Percentiles rank a stretch among this genome's conserved stretches.
Conservation (phyloP, 2,329 filamentous ascomycete species). For the Aspergillus sp. region DNA sequence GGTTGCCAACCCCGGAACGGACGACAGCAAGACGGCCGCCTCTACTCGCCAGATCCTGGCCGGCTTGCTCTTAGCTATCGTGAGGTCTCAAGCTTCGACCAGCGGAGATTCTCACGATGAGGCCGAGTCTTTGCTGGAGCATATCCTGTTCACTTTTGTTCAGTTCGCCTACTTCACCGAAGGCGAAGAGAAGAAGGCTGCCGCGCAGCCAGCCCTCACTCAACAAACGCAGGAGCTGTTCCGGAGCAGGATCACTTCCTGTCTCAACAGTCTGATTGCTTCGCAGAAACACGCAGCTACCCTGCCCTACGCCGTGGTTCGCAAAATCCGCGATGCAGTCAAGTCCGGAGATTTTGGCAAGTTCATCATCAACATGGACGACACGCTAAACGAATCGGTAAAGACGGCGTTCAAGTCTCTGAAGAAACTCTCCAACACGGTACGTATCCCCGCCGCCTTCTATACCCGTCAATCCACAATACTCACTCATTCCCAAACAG, state of each 20-base stretch:
- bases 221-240: slow-evolving; percentile 52
- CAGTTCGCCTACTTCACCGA: slow-evolving; percentile 53
- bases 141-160: slow-evolving; percentile 47
- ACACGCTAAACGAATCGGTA: slow-evolving; percentile 42
- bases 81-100: slow-evolving; percentile 41
- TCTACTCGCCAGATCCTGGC: slow-evolving; percentile 50
- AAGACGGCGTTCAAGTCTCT: slow-evolving; percentile 44
- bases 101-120: slow-evolving; percentile 32
- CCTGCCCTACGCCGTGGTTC: slow-evolving; percentile 42
- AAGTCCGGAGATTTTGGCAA: slow-evolving; percentile 37
- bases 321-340: slow-evolving; percentile 40
- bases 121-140: slow-evolving; percentile 44
- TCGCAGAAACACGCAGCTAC: slow-evolving; percentile 36
- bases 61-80: slow-evolving; percentile 53
- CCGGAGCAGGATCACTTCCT: slow-evolving; percentile 56
- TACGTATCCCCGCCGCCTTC: slow-evolving; percentile 8
- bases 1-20: slow-evolving; percentile 46
- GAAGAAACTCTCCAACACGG: slow-evolving; percentile 38
- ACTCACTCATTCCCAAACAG: slow-evolving; percentile 42
- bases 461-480: slow-evolving; percentile 11
- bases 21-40: slow-evolving; percentile 47
- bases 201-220: slow-evolving; percentile 47
- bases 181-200: slow-evolving; percentile 27
- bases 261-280: slow-evolving; percentile 52
- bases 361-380: slow-evolving; percentile 51